Evolutionary conservation across 2,329 filamentous ascomycete species (phyloP).

Genomic region (Ascochyta pisi): DNA sequence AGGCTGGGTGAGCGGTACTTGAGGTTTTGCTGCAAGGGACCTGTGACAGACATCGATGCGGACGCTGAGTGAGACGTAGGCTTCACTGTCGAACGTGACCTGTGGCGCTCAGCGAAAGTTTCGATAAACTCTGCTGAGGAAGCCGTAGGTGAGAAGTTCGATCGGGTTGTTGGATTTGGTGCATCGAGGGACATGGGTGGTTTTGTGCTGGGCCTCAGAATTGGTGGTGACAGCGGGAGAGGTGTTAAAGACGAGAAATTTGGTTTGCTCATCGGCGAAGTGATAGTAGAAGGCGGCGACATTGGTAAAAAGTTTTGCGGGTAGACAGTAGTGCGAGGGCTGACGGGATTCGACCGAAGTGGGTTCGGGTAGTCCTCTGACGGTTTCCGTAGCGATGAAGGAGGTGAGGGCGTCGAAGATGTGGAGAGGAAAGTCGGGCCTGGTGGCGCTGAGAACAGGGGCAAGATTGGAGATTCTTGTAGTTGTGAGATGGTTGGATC

Average conservation of each 20-base stretch:
- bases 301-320: conserved; percentile 32
- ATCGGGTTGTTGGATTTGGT: conserved; percentile 42
- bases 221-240: conserved; percentile 44
- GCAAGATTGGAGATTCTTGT: conserved; percentile 14
- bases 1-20: conserved; percentile 32
- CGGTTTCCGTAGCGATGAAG: conserved; percentile 35
- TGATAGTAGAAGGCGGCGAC: conserved; percentile 34
- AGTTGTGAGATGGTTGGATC: not conserved
- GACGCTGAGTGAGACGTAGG: conserved; percentile 30
- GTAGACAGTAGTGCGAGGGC: conserved; percentile 19
- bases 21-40: conserved; percentile 12
- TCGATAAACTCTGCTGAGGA: conserved; percentile 22
- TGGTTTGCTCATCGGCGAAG: conserved; percentile 28
- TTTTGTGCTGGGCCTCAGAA: conserved; percentile 42
- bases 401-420: conserved; percentile 44
- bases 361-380: conserved; percentile 35
- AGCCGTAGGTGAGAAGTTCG: conserved; percentile 35
- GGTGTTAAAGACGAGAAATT: conserved; percentile 35
- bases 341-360: conserved; percentile 31
- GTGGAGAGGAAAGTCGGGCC: conserved; percentile 45
- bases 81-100: not conserved
- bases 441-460: conserved; percentile 20
- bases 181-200: conserved; percentile 41
- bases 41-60: conserved; percentile 23
- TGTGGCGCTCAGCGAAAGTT: conserved; percentile 17